A percentile compares a stretch with the other conserved stretches of the same genome.
Evolutionary conservation across 768 basidiomycete species (phyloP).

Genomic region (Sutorius australiensis): DNA sequence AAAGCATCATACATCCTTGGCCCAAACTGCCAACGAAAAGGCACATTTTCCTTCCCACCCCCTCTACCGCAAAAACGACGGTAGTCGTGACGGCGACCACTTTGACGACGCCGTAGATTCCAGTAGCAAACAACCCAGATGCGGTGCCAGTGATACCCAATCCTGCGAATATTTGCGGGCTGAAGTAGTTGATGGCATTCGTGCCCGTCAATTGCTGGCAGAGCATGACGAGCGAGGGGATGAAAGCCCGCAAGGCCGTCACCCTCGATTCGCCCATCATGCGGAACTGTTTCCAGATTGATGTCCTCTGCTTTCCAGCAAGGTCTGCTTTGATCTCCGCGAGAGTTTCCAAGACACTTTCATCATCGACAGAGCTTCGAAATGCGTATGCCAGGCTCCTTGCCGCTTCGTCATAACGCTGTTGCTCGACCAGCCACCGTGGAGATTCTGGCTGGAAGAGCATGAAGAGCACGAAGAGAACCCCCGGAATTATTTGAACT

Average conservation of each 20-base stretch:
- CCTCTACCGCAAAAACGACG: conserved; percentile 46
- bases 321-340: conserved; percentile 50
- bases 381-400: conserved; percentile 36
- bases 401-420: conserved; percentile 40
- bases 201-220: conserved; percentile 51
- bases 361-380: conserved; percentile 32
- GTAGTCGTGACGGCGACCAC: conserved; percentile 39
- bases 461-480: conserved; percentile 46
- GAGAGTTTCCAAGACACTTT: conserved; percentile 34
- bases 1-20: conserved; percentile 41
- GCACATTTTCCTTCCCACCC: conserved; percentile 46
- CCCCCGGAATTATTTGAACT: conserved; percentile 49
- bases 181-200: conserved; percentile 54
- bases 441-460: conserved; percentile 53
- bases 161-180: conserved; percentile 47
- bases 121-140: conserved; percentile 48
- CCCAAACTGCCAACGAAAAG: conserved; percentile 48
- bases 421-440: conserved; percentile 51
- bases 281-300: conserved; percentile 35
- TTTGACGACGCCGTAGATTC: conserved; percentile 39
- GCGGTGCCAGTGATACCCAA: conserved; percentile 44
- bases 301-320: conserved; percentile 36
- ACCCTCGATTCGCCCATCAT: conserved; percentile 43
- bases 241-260: conserved; percentile 42
- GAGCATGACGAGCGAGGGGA: conserved; percentile 46